These are phyloP conservation scores for Fusarium cicatricum DNA, from an alignment of 2,329 filamentous ascomycete genomes.

Conservation along the genomic window DNA sequence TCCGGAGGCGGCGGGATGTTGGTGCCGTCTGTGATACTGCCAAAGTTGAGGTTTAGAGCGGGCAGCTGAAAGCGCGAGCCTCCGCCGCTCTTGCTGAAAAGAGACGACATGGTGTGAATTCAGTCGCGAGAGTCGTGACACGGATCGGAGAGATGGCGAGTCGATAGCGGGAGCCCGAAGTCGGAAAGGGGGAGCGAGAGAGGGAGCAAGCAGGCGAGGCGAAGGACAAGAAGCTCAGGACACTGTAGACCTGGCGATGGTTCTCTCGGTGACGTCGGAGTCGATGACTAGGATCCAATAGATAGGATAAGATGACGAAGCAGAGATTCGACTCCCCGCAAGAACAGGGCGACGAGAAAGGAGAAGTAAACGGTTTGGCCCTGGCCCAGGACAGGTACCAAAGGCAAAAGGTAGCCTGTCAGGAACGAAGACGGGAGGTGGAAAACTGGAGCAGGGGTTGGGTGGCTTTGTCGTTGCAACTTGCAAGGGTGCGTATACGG, in stretches of 20 bases:
- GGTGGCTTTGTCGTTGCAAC: conserved; percentile 37
- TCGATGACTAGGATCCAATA: conserved; percentile 27
- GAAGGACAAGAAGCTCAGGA: conserved; percentile 13
- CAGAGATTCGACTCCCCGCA: conserved; percentile 41
- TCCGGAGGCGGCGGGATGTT: conserved; percentile 66
- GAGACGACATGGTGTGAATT: conserved; percentile 44
- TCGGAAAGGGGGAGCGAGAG: conserved; percentile 22
- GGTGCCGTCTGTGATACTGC: conserved; percentile 67
- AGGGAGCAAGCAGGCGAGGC: conserved; percentile 7
- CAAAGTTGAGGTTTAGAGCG: conserved; percentile 65
- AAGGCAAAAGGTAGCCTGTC: conserved; percentile 25
- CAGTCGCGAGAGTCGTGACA: conserved; percentile 20
- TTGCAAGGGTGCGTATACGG: conserved; percentile 37
- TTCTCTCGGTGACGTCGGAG: conserved; percentile 14
- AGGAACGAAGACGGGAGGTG: conserved; percentile 32
- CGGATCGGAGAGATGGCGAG: conserved; percentile 18
- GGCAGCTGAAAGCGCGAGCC: conserved; percentile 63
- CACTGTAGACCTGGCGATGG: conserved; percentile 7
- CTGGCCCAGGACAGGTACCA: conserved; percentile 22
- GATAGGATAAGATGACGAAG: conserved; percentile 38
- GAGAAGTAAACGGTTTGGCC: conserved; percentile 32
- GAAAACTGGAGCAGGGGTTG: conserved; percentile 40
- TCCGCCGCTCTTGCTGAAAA: conserved; percentile 41
- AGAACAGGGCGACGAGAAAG: conserved; percentile 40
- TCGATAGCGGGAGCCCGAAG: conserved; percentile 20